Conservation (phyloP, 2,329 filamentous ascomycete genomes). For the Alternaria triticina region DNA sequence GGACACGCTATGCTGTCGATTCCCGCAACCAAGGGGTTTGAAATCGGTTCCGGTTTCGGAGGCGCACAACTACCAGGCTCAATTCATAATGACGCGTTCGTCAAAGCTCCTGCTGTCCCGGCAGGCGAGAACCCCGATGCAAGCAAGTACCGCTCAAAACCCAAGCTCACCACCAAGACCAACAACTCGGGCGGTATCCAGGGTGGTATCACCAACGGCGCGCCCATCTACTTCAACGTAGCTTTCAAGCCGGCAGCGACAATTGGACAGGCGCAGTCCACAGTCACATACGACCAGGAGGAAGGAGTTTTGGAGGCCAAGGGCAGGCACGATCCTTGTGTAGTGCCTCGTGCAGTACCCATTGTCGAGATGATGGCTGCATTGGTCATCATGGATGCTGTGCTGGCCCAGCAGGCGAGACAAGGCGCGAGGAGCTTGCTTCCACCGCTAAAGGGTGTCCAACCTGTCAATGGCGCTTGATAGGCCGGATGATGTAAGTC, state of each 20-base stretch:
- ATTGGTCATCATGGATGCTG: slow-evolving; percentile 83
- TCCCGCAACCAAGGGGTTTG: slow-evolving; percentile 93
- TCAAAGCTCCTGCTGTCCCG: slow-evolving; percentile 62
- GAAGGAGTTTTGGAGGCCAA: slow-evolving; percentile 85
- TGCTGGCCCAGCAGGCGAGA: slow-evolving; percentile 79
- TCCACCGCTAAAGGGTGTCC: slow-evolving; percentile 47
- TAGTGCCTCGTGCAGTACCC: slow-evolving; percentile 84
- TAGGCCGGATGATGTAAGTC: neutral
- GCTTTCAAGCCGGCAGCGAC: slow-evolving; percentile 96
- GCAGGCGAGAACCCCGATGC: slow-evolving; percentile 54
- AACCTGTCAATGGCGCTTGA: slow-evolving; percentile 36
- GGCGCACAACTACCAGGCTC: slow-evolving; percentile 87
- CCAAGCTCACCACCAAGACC: slow-evolving; percentile 81
- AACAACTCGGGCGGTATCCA: slow-evolving; percentile 97
- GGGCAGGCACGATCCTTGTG: slow-evolving; percentile 92
- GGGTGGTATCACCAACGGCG: slow-evolving; percentile 93
- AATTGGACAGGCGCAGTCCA: slow-evolving; percentile 86
- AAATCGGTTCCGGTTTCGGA: slow-evolving; percentile 90
- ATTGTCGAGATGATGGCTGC: slow-evolving; percentile 93
- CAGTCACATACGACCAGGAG: slow-evolving; percentile 76
- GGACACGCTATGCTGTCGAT: slow-evolving; percentile 95
- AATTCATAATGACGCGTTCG: slow-evolving; percentile 89
- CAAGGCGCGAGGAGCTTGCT: slow-evolving; percentile 46
- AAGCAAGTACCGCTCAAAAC: slow-evolving; percentile 47
- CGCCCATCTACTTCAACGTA: slow-evolving; percentile 91